phyloP scores from a whole-genome alignment of 202 grass and related monocot genomes.

The Dendrocalamus latiflorus region DNA sequence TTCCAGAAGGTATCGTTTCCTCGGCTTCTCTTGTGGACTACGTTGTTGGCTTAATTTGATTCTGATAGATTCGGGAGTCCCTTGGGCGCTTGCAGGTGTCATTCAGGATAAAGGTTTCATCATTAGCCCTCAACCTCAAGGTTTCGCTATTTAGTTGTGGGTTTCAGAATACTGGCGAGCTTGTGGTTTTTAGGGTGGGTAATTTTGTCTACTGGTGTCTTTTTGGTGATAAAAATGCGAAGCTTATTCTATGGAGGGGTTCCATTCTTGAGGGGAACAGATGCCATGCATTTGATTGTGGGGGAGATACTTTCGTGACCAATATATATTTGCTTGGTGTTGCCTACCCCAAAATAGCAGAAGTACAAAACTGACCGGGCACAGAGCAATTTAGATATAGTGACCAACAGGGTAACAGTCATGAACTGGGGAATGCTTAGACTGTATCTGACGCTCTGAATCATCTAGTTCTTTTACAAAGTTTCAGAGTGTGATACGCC shows the following conservation, averaged over 20 bases:
- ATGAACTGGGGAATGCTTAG: not conserved
- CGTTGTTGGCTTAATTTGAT: not conserved
- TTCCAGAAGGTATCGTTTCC: slow-evolving; percentile 65
- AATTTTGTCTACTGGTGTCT: not conserved
- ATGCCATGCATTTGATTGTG: not conserved
- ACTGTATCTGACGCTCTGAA: not conserved
- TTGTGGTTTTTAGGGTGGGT: not conserved
- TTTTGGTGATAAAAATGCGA: not conserved
- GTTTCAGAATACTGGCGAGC: not conserved
- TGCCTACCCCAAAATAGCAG: not conserved
- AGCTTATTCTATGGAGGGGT: not conserved
- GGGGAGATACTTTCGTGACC: not conserved
- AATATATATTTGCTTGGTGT: not conserved
- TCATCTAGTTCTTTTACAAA: not conserved
- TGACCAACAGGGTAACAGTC: no score
- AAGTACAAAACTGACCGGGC: not conserved
- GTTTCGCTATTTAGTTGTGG: not conserved
- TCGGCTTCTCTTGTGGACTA: not conserved
- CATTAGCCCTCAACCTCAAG: not conserved
- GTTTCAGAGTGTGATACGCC: not conserved
- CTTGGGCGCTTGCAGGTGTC: not conserved
- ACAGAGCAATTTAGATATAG: not conserved
- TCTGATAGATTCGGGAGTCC: not conserved
- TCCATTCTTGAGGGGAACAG: not conserved
- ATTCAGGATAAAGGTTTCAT: not conserved